Evolutionary conservation across 2,329 filamentous ascomycete species (phyloP).

Genomic region (Fusarium acutatum): DNA sequence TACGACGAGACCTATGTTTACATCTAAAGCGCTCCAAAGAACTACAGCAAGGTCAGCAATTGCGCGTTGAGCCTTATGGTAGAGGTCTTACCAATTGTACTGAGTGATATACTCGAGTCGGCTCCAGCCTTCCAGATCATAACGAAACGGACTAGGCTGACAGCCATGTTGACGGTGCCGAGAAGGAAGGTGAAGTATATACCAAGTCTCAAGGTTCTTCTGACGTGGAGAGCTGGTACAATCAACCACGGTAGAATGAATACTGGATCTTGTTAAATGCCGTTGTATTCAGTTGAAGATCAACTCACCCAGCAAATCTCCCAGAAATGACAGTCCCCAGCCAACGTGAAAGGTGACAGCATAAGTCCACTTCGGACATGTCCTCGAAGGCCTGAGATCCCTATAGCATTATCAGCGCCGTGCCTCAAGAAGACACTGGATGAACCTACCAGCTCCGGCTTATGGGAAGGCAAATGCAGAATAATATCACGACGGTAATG

Average conservation of each 20-base stretch:
- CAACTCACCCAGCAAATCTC: conserved; percentile 6
- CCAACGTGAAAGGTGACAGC: conserved; percentile 14
- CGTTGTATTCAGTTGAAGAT: fast-evolving
- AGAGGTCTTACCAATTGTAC: background rate
- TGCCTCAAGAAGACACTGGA: fast-evolving
- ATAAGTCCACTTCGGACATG: background rate
- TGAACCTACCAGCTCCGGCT: conserved; percentile 6
- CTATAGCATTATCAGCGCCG: fast-evolving
- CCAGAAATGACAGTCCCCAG: conserved; percentile 19
- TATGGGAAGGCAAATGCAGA: conserved; percentile 4
- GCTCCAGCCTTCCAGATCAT: conserved; percentile 12
- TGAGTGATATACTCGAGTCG: conserved; percentile 12
- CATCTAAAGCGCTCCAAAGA: conserved; percentile 21
- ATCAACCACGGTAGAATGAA: conserved; percentile 23
- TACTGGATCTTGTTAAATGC: background rate
- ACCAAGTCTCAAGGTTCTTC: background rate
- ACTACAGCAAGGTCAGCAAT: background rate
- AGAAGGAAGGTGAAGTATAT: conserved; percentile 31
- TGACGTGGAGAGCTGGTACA: conserved; percentile 7
- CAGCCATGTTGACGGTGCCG: conserved; percentile 24
- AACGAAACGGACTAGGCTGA: conserved; percentile 22
- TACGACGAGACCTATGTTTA: conserved; percentile 29
- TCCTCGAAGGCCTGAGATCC: background rate
- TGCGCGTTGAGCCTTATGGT: too few relatives aligned
- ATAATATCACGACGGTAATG: background rate